These are phyloP conservation scores for Sporothrix curviconia DNA, from an alignment of 2,329 filamentous ascomycete genomes.

Conservation along the genomic window DNA sequence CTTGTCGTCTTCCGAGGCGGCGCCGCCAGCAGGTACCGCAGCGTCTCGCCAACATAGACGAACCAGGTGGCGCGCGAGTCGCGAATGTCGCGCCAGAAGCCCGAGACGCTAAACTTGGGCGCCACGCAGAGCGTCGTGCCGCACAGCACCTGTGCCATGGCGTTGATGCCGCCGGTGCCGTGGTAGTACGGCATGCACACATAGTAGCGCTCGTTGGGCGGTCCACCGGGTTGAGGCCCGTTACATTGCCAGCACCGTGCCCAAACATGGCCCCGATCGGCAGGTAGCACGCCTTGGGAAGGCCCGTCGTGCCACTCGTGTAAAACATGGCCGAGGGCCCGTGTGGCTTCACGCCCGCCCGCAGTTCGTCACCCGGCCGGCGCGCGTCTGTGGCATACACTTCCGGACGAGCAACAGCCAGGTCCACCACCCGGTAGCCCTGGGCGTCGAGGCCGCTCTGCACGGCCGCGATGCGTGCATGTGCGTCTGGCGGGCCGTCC, in stretches of 20 bases:
- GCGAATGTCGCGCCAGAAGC: conserved; percentile 67
- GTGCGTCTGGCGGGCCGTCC: conserved; percentile 48
- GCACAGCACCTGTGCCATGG: conserved; percentile 47
- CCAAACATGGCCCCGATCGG: conserved; percentile 39
- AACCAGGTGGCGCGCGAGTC: conserved; percentile 63
- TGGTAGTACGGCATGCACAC: conserved; percentile 74
- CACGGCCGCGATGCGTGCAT: conserved; percentile 52
- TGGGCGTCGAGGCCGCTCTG: conserved; percentile 41
- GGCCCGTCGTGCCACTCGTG: conserved; percentile 68
- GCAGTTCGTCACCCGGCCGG: conserved; percentile 49
- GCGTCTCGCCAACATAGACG: conserved; percentile 72
- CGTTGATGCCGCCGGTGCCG: conserved; percentile 60
- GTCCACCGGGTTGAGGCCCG: conserved; percentile 24
- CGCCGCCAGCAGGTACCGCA: conserved; percentile 64
- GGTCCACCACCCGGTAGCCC: conserved; percentile 49
- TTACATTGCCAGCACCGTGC: conserved; percentile 22
- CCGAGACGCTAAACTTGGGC: conserved; percentile 59
- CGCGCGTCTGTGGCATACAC: conserved; percentile 23
- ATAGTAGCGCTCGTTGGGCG: conserved; percentile 57
- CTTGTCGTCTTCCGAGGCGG: conserved; percentile 57
- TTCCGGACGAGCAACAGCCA: conserved; percentile 43
- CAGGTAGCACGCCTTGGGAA: conserved; percentile 65
- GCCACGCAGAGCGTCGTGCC: conserved; percentile 55
- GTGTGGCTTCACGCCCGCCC: conserved; percentile 42
- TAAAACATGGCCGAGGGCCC: conserved; percentile 63